Percentiles rank a stretch among this genome's conserved stretches.
Evolutionary conservation across 2,329 filamentous ascomycete genomes (phyloP).

Genomic region (Cladosporium oxysporum): DNA sequence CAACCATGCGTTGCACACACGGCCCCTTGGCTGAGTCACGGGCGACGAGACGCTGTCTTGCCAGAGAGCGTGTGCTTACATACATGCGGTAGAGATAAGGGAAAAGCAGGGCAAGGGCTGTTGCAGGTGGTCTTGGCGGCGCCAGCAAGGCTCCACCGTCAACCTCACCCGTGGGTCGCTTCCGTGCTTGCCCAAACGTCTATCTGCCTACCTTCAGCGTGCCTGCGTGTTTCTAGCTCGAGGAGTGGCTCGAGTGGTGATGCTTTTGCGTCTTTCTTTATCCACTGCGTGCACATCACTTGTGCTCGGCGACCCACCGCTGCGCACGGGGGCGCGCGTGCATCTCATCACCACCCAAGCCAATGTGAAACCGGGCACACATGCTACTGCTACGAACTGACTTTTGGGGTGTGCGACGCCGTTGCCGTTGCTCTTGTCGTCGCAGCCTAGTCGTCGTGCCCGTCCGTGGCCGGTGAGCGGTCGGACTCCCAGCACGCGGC

Average conservation of each 20-base stretch:
- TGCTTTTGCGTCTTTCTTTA: not conserved
- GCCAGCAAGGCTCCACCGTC: slow-evolving; percentile 8
- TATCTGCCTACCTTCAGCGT: slow-evolving; percentile 10
- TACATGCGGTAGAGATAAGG: slow-evolving; percentile 5
- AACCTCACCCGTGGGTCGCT: slow-evolving; percentile 13
- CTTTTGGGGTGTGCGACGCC: not conserved
- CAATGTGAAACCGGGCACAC: slow-evolving; percentile 15
- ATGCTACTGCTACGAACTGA: not conserved
- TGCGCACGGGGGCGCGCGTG: not conserved
- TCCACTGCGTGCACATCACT: not conserved
- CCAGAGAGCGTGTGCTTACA: slow-evolving; percentile 9
- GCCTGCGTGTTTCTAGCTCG: slow-evolving; percentile 10
- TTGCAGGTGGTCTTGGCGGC: slow-evolving; percentile 10
- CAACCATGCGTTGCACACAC: not conserved
- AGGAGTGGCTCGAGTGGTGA: slow-evolving; percentile 4
- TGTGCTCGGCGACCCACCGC: slow-evolving; percentile 17
- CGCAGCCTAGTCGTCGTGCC: not conserved
- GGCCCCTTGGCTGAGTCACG: slow-evolving; percentile 17
- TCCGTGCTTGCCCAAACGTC: slow-evolving; percentile 9
- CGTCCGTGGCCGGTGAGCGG: not conserved
- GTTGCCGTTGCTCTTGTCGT: slow-evolving; percentile 7
- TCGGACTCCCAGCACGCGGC: slow-evolving; percentile 4
- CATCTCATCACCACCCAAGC: slow-evolving; percentile 12
- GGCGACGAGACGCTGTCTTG: not conserved
- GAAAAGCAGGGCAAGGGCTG: slow-evolving; percentile 5